Evolutionary conservation across 2,329 filamentous ascomycete genomes (phyloP).

Genomic region (Sclerotinia subarctica): DNA sequence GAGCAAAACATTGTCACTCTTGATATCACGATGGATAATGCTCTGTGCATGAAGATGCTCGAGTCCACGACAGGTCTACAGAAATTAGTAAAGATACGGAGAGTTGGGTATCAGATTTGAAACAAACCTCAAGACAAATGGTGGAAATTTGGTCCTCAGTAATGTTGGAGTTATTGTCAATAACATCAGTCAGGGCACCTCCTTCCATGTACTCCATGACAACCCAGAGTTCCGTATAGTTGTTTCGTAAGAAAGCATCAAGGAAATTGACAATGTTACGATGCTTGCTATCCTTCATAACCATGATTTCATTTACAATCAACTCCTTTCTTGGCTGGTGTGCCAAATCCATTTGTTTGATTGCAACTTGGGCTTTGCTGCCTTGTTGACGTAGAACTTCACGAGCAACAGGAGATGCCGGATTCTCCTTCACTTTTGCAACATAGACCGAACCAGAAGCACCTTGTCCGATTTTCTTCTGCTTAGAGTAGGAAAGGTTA

Average conservation of each 20-base stretch:
- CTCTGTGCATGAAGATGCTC: conserved; percentile 93
- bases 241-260: conserved; percentile 93
- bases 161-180: conserved; percentile 94
- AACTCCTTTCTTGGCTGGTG: conserved; percentile 96
- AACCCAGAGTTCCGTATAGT: conserved; percentile 95
- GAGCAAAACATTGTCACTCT: conserved; percentile 95
- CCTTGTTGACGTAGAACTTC: conserved; percentile 78
- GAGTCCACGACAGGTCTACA: conserved; percentile 87
- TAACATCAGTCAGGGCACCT: conserved; percentile 94
- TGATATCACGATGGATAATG: conserved; percentile 98
- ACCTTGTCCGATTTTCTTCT: conserved; percentile 99
- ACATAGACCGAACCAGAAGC: conserved; percentile 98
- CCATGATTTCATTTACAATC: conserved; percentile 99
- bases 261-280: conserved; percentile 99
- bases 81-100: conserved; percentile 22
- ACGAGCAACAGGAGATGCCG: conserved; percentile 75
- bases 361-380: conserved; percentile 83
- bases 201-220: conserved; percentile 99
- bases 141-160: conserved; percentile 97
- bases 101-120: background rate
- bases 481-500: conserved; percentile 93
- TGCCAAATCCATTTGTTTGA: conserved; percentile 99
- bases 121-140: conserved; percentile 86
- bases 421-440: conserved; percentile 86
- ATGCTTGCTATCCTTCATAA: conserved; percentile 99